These are phyloP conservation scores for Talaromyces sp. DNA, from an alignment of 2,329 filamentous ascomycete species.

Conservation along the genomic window DNA sequence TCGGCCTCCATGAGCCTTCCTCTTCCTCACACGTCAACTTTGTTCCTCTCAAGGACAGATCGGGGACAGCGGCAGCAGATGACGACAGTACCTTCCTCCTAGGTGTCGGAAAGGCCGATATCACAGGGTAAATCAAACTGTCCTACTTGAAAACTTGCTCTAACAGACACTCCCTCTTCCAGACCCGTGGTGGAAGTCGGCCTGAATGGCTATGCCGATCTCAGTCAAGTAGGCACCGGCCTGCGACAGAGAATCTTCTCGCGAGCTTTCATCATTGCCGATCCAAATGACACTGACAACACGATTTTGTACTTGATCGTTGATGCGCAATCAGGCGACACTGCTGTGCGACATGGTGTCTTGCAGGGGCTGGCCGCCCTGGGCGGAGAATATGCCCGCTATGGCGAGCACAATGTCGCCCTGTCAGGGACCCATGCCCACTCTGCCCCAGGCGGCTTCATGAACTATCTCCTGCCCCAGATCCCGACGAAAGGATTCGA, in stretches of 20 bases:
- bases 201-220: slow-evolving; percentile 85
- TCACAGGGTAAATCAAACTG: slow-evolving; percentile 54
- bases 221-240: slow-evolving; percentile 75
- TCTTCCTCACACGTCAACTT: background rate
- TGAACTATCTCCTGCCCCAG: slow-evolving; percentile 90
- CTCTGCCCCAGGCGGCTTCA: slow-evolving; percentile 84
- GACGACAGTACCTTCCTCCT: slow-evolving; percentile 53
- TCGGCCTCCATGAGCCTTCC: slow-evolving; percentile 12
- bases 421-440: slow-evolving; percentile 92
- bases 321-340: slow-evolving; percentile 83
- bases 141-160: background rate
- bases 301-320: slow-evolving; percentile 83
- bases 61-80: background rate
- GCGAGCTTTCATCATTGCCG: slow-evolving; percentile 80
- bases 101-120: slow-evolving; percentile 67
- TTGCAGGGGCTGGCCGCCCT: slow-evolving; percentile 65
- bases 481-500: slow-evolving; percentile 84
- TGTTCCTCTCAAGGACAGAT: background rate
- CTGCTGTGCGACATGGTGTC: slow-evolving; percentile 81
- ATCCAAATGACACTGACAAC: slow-evolving; percentile 59
- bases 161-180: background rate
- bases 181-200: slow-evolving; percentile 85
- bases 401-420: slow-evolving; percentile 75
- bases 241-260: slow-evolving; percentile 84
- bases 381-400: slow-evolving; percentile 67